phyloP scores from a whole-genome alignment of 2,329 filamentous ascomycete genomes.

The Colletotrichum liriopes region DNA sequence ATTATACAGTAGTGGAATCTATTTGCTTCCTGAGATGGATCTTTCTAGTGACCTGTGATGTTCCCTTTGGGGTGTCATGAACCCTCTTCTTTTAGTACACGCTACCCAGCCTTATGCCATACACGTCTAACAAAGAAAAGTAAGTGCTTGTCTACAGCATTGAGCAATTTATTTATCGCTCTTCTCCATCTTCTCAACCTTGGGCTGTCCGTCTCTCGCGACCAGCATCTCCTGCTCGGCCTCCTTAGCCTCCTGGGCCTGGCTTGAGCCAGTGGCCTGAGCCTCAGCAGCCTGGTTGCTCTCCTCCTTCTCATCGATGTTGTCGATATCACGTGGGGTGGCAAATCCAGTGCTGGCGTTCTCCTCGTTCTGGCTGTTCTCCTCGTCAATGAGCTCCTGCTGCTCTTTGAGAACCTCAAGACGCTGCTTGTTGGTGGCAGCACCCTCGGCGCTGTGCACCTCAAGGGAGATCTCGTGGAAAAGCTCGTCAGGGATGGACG shows the following conservation, averaged over 20 bases:
- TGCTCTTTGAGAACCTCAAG: slow-evolving; percentile 98
- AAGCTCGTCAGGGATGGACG: slow-evolving; percentile 95
- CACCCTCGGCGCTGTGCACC: slow-evolving; percentile 95
- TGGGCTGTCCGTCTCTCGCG: slow-evolving; percentile 46
- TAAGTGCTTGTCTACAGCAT: slow-evolving; percentile 45
- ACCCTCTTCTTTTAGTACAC: slow-evolving; percentile 44
- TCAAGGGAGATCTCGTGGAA: slow-evolving; percentile 99
- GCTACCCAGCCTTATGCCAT: slow-evolving; percentile 44
- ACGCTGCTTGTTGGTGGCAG: slow-evolving; percentile 98
- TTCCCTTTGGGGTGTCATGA: slow-evolving; percentile 39
- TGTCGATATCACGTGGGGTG: slow-evolving; percentile 86
- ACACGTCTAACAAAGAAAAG: slow-evolving; percentile 42
- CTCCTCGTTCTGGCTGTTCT: slow-evolving; percentile 91
- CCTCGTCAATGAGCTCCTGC: slow-evolving; percentile 97
- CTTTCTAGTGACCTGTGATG: slow-evolving; percentile 43
- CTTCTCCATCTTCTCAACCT: slow-evolving; percentile 52
- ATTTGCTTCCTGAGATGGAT: slow-evolving; percentile 43
- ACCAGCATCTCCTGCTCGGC: slow-evolving; percentile 58
- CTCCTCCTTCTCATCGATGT: slow-evolving; percentile 96
- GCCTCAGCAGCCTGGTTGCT: slow-evolving; percentile 68
- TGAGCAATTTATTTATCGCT: slow-evolving; percentile 56
- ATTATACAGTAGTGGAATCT: slow-evolving; percentile 43
- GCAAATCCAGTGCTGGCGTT: slow-evolving; percentile 82
- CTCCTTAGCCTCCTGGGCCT: slow-evolving; percentile 55
- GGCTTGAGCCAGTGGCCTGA: slow-evolving; percentile 53